Conservation (phyloP, 2,329 filamentous ascomycete genomes). For the Pestalotiopsis sp. region DNA sequence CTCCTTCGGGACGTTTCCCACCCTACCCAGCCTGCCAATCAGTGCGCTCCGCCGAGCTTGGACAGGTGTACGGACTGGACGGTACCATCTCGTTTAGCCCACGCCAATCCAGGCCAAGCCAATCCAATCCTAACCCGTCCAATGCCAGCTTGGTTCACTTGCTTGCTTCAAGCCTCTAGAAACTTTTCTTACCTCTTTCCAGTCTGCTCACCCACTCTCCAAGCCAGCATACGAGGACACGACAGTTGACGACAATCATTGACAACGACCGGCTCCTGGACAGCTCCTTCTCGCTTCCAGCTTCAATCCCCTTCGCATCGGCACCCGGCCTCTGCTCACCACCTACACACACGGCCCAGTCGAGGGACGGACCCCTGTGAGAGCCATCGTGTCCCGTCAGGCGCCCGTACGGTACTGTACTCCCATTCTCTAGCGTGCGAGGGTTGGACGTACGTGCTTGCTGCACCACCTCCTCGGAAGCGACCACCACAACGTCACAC, state of each 20-base stretch:
- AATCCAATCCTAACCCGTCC: not conserved
- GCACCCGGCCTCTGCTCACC: not conserved
- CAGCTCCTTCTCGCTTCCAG: not conserved
- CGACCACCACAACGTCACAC: slow-evolving; percentile 8
- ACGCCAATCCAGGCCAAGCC: slow-evolving; percentile 6
- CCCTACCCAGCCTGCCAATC: not conserved
- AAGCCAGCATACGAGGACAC: slow-evolving; percentile 1
- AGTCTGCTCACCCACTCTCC: not conserved
- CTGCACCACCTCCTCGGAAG: slow-evolving; percentile 1
- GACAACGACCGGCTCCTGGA: not conserved
- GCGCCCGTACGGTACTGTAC: not conserved
- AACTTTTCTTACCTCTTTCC: slow-evolving; percentile 7
- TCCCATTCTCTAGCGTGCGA: slow-evolving; percentile 5
- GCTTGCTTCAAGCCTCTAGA: not conserved
- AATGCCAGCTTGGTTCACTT: not conserved
- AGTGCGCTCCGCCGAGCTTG: not conserved
- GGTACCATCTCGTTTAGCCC: slow-evolving; percentile 5
- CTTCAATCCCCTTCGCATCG: not conserved
- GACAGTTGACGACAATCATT: slow-evolving; percentile 4
- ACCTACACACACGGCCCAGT: not conserved
- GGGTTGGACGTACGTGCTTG: not conserved
- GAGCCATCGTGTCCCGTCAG: not conserved
- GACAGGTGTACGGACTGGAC: not conserved
- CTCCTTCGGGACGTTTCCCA: not conserved
- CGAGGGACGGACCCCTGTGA: not conserved